These are phyloP conservation scores for Gracilaria vermiculophylla DNA, from an alignment of 23 red algal species.

Conservation along the genomic window DNA sequence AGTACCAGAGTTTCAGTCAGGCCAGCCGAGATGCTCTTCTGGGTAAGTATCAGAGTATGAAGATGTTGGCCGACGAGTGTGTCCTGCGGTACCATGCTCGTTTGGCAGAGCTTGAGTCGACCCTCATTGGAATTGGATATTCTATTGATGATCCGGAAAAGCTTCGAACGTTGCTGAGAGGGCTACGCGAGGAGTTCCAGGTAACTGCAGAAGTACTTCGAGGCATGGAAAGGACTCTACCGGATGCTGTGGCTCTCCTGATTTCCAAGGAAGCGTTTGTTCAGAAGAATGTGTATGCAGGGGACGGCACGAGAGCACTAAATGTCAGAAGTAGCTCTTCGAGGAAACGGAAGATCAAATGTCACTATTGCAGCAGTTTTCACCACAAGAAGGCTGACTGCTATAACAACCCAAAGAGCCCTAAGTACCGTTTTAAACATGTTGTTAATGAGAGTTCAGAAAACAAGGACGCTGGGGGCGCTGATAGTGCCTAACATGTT, in stretches of 20 bases:
- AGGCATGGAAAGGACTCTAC: not conserved
- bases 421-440: not conserved
- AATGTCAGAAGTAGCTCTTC: not conserved
- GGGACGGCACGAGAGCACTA: not conserved
- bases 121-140: not conserved
- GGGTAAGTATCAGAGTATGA: not conserved
- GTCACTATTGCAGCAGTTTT: conserved; percentile 1
- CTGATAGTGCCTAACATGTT: not conserved
- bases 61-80: not conserved
- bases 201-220: conserved; percentile 28
- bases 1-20: not conserved
- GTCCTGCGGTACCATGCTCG: conserved; percentile 1
- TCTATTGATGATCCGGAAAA: not conserved
- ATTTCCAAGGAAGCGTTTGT: not conserved
- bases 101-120: not conserved
- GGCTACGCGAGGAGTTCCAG: not conserved
- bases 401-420: conserved; percentile 27
- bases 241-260: not conserved
- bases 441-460: no score
- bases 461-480: no score
- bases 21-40: conserved; percentile 1
- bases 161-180: conserved; percentile 9
- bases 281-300: not conserved
- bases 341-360: conserved; percentile 13
- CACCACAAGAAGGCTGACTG: conserved; percentile 23